A percentile compares a stretch with the other conserved stretches of the same genome.
These are phyloP conservation scores for Combretum micranthum DNA, from an alignment of 345 rosid species.

Conservation along the genomic window DNA sequence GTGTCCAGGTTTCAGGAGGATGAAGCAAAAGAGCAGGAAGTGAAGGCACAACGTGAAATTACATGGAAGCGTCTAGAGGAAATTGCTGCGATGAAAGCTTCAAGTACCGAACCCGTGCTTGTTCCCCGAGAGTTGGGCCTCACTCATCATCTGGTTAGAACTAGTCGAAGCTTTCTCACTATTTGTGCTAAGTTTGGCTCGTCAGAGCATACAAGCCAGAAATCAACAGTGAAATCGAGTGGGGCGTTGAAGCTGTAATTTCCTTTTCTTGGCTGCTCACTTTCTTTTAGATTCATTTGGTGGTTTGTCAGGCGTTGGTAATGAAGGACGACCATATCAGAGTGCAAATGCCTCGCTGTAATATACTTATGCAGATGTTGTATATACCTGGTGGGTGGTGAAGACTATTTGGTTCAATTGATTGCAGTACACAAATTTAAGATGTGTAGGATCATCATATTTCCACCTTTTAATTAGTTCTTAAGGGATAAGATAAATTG, in stretches of 20 bases:
- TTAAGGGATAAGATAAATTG: neutral
- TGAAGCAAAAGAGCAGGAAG: slow-evolving; percentile 43
- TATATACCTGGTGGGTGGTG: slow-evolving; percentile 6
- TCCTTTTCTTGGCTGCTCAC: slow-evolving; percentile 10
- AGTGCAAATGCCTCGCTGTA: neutral
- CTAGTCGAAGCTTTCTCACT: neutral
- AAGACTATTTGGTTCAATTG: neutral
- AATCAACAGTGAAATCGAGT: slow-evolving; percentile 7
- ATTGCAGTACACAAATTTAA: neutral
- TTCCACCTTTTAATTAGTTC: too few relatives aligned
- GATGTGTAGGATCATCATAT: too few relatives aligned
- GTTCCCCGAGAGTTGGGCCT: slow-evolving; percentile 19
- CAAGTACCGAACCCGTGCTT: slow-evolving; percentile 40
- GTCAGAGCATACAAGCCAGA: slow-evolving; percentile 12
- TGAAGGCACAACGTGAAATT: slow-evolving; percentile 38
- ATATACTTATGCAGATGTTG: slow-evolving; percentile 4
- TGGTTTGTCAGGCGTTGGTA: too few relatives aligned
- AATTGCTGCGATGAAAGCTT: slow-evolving; percentile 53
- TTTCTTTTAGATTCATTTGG: neutral
- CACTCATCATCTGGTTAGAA: slow-evolving; percentile 31
- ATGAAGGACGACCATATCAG: too few relatives aligned
- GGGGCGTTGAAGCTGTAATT: slow-evolving; percentile 1
- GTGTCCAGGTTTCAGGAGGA: slow-evolving; percentile 54
- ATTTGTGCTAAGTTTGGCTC: slow-evolving; percentile 4
- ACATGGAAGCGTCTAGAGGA: slow-evolving; percentile 72